Percentiles rank a stretch among this genome's conserved stretches.
These are phyloP conservation scores for Aciculoconidium aculeatum DNA, from an alignment of 805 yeast genomes.

Conservation along the genomic window DNA sequence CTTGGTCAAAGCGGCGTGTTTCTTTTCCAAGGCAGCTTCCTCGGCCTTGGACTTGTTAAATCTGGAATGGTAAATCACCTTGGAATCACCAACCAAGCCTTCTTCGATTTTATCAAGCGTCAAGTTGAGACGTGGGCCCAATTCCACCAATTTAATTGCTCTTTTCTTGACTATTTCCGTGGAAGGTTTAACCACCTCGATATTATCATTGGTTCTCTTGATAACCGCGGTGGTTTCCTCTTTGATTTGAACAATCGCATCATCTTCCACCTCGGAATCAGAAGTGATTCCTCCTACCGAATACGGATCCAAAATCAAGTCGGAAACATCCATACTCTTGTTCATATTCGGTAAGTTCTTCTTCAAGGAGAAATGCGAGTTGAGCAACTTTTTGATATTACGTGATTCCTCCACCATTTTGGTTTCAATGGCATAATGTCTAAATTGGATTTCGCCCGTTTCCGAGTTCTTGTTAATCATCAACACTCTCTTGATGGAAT, in stretches of 20 bases:
- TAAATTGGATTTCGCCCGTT: constrained; percentile 69
- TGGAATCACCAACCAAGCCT: constrained; percentile 77
- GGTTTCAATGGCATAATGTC: constrained; percentile 88
- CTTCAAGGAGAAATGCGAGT: constrained; percentile 52
- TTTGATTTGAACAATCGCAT: constrained; percentile 63
- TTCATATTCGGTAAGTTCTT: constrained; percentile 67
- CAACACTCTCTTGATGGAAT: constrained; percentile 75
- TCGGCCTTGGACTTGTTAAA: constrained; percentile 62
- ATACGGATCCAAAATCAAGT: constrained; percentile 76
- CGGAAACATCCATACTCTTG: constrained; percentile 69
- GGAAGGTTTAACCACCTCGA: constrained; percentile 10
- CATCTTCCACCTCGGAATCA: constrained; percentile 93
- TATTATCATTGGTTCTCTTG: constrained; percentile 13
- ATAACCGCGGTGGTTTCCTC: constrained; percentile 14
- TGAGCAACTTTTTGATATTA: constrained; percentile 65
- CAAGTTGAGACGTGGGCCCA: constrained; percentile 85
- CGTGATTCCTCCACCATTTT: constrained; percentile 73
- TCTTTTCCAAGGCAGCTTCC: constrained; percentile 53
- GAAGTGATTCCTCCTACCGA: constrained; percentile 77
- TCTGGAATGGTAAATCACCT: constrained; percentile 75
- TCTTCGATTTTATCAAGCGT: constrained; percentile 84
- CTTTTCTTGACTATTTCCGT: constrained; percentile 61
- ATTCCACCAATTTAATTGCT: constrained; percentile 87
- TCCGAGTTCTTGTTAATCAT: constrained; percentile 69
- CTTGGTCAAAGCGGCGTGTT: constrained; percentile 55